Percentiles rank a stretch among this genome's conserved stretches.
Evolutionary conservation across 1,284 basidiomycete genomes (phyloP).

Genomic region (Leccinum subrobustum): DNA sequence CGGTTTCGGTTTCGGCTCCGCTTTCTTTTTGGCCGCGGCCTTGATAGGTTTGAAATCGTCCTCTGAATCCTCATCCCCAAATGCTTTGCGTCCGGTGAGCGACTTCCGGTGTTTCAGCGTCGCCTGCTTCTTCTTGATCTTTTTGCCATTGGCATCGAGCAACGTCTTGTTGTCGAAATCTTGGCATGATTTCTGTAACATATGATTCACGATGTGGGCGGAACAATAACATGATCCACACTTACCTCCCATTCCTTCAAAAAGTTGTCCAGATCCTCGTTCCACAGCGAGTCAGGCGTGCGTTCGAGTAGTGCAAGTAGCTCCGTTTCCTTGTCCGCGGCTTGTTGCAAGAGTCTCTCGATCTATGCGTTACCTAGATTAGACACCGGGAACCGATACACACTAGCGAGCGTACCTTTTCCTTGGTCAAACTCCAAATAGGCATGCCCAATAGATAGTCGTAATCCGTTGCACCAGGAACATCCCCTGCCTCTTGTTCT

Average conservation of each 20-base stretch:
- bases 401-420: conserved; percentile 63
- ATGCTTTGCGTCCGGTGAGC: conserved; percentile 48
- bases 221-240: conserved; percentile 1
- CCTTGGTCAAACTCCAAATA: conserved; percentile 92
- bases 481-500: conserved; percentile 44
- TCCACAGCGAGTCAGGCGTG: conserved; percentile 88
- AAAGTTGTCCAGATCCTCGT: conserved; percentile 85
- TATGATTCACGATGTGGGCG: conserved; percentile 3
- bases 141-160: conserved; percentile 57
- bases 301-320: conserved; percentile 78
- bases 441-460: conserved; percentile 97
- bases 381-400: background rate
- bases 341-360: conserved; percentile 80
- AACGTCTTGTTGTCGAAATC: conserved; percentile 56
- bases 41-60: conserved; percentile 79
- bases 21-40: conserved; percentile 47
- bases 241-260: conserved; percentile 82
- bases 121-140: conserved; percentile 74
- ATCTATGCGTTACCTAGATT: conserved; percentile 52
- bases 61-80: conserved; percentile 55
- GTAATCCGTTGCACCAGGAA: conserved; percentile 66
- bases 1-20: conserved; percentile 35
- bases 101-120: conserved; percentile 74
- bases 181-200: conserved; percentile 57
- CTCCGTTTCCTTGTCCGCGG: conserved; percentile 82